These are phyloP conservation scores for Pleodorina starrii DNA, from an alignment of 139 green algal species.

Conservation along the genomic window DNA sequence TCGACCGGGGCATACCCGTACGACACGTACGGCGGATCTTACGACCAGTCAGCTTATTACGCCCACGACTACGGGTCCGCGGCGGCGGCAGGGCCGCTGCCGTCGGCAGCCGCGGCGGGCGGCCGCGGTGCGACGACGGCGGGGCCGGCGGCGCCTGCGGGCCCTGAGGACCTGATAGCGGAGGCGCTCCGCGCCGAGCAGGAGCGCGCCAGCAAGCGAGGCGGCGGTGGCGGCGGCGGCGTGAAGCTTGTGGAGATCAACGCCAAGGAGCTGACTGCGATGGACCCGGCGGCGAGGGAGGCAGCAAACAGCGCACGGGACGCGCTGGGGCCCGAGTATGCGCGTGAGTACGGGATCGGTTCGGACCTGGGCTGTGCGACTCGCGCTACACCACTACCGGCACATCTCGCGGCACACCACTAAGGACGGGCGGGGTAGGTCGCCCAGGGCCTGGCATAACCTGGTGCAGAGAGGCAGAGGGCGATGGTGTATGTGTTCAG, in stretches of 20 bases:
- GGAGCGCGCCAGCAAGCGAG: slow-evolving; percentile 53
- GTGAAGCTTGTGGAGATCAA: slow-evolving; percentile 77
- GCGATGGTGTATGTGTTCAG: too few relatives aligned
- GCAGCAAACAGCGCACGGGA: slow-evolving; percentile 61
- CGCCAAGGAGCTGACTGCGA: slow-evolving; percentile 65
- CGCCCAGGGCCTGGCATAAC: too few relatives aligned
- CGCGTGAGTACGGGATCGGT: too few relatives aligned
- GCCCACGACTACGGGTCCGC: slow-evolving; percentile 16
- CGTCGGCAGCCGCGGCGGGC: not conserved
- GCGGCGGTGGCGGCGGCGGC: slow-evolving; percentile 1
- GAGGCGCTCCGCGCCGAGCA: slow-evolving; percentile 69
- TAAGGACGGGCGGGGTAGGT: too few relatives aligned
- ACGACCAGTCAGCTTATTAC: not conserved
- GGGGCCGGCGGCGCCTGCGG: not conserved
- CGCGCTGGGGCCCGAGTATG: slow-evolving; percentile 81
- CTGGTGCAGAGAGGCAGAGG: too few relatives aligned
- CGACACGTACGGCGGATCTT: not conserved
- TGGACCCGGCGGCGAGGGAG: slow-evolving; percentile 64
- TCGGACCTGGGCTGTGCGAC: too few relatives aligned
- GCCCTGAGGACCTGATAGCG: slow-evolving; percentile 58
- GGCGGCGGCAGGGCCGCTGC: not conserved
- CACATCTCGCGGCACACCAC: too few relatives aligned
- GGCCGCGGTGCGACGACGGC: not conserved
- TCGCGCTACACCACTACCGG: too few relatives aligned
- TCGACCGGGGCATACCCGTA: not conserved